Evolutionary conservation across 1,284 basidiomycete species (phyloP).

Genomic region (Cystobasidium sp.): DNA sequence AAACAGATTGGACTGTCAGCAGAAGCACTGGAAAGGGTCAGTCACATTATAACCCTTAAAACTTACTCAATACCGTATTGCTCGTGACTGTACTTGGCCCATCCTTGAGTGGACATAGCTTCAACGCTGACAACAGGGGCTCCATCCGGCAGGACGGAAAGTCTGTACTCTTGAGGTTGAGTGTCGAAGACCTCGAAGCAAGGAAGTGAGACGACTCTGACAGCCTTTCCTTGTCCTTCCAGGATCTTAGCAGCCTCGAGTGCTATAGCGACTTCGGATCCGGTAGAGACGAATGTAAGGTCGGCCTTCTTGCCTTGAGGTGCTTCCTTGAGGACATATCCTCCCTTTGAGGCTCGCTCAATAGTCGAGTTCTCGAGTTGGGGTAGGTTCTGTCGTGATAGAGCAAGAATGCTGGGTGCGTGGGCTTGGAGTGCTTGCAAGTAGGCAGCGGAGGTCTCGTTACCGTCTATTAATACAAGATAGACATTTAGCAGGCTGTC

Average conservation of each 20-base stretch:
- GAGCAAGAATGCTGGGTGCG: constrained; percentile 84
- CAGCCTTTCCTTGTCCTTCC: constrained; percentile 67
- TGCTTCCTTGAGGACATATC: constrained; percentile 85
- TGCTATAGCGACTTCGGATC: constrained; percentile 84
- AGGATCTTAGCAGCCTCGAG: constrained; percentile 81
- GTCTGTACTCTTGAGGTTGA: constrained; percentile 77
- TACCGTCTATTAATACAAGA: constrained; percentile 67
- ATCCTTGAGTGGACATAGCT: constrained; percentile 62
- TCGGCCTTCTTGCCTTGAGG: constrained; percentile 66
- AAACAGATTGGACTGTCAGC: not conserved
- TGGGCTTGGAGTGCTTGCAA: constrained; percentile 72
- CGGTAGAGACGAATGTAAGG: constrained; percentile 84
- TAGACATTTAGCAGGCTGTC: not conserved
- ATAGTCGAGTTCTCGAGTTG: constrained; percentile 87
- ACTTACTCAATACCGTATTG: constrained; percentile 70
- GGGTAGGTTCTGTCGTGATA: constrained; percentile 89
- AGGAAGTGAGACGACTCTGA: constrained; percentile 82
- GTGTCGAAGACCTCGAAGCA: constrained; percentile 88
- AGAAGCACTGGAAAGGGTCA: not conserved
- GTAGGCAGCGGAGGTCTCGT: constrained; percentile 92
- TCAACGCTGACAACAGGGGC: constrained; percentile 89
- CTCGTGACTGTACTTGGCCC: constrained; percentile 84
- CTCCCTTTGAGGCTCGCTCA: constrained; percentile 81
- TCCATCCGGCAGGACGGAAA: constrained; percentile 83
- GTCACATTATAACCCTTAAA: constrained; percentile 45